phyloP scores from a whole-genome alignment of 2,329 filamentous ascomycete genomes.

The Colletotrichum sublineola region DNA sequence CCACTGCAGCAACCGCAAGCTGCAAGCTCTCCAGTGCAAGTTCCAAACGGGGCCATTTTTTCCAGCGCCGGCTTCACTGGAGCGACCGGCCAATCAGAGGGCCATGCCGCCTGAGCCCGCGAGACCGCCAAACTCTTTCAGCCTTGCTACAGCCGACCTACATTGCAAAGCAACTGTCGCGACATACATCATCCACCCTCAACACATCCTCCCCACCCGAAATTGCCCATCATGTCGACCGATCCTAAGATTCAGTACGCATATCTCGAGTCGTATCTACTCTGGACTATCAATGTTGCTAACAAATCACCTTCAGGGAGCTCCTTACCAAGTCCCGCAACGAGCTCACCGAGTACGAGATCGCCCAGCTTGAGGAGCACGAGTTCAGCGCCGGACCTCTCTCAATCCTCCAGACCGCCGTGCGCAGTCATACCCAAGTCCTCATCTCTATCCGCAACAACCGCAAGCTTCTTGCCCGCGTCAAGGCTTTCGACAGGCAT shows the following conservation, averaged over 20 bases:
- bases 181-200: slow-evolving; percentile 40
- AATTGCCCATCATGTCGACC: slow-evolving; percentile 49
- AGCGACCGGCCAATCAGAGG: slow-evolving; percentile 35
- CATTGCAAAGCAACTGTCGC: slow-evolving; percentile 28
- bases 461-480: slow-evolving; percentile 94
- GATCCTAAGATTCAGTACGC: slow-evolving; percentile 80
- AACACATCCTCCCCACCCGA: slow-evolving; percentile 41
- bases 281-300: slow-evolving; percentile 43
- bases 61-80: slow-evolving; percentile 36
- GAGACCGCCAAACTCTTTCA: slow-evolving; percentile 46
- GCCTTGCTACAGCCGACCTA: slow-evolving; percentile 49
- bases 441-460: slow-evolving; percentile 98
- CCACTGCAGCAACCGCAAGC: slow-evolving; percentile 20
- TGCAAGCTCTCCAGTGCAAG: slow-evolving; percentile 22
- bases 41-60: slow-evolving; percentile 24
- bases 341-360: slow-evolving; percentile 95
- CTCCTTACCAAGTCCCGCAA: slow-evolving; percentile 88
- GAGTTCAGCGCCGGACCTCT: slow-evolving; percentile 70
- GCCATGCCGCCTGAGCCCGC: slow-evolving; percentile 21
- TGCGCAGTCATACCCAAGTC: slow-evolving; percentile 93
- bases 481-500: slow-evolving; percentile 98
- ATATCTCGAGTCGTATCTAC: slow-evolving; percentile 23
- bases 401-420: slow-evolving; percentile 96
- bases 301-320: slow-evolving; percentile 71
- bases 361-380: slow-evolving; percentile 76